Evolutionary conservation across 1,139 yeast genomes (phyloP).

Genomic region (Candida glucosophila): DNA sequence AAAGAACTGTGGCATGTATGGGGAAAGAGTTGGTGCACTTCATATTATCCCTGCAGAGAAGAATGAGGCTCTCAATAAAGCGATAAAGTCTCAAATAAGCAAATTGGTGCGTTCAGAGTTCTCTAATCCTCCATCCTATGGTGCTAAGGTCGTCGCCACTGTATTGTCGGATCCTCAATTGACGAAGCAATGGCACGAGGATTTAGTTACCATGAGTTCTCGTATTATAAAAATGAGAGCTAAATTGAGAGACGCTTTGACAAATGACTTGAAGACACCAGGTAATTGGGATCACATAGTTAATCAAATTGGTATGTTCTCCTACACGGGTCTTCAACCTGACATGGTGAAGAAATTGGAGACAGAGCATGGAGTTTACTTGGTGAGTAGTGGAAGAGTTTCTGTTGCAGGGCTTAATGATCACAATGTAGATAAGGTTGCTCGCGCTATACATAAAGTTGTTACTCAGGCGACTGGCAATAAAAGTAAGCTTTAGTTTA

Average conservation of each 20-base stretch:
- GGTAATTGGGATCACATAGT: slow-evolving; percentile 93
- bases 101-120: slow-evolving; percentile 74
- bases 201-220: slow-evolving; percentile 80
- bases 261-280: slow-evolving; percentile 57
- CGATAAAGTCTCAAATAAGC: slow-evolving; percentile 68
- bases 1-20: slow-evolving; percentile 94
- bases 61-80: slow-evolving; percentile 32
- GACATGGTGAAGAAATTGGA: slow-evolving; percentile 80
- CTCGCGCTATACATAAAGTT: slow-evolving; percentile 75
- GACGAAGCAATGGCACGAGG: slow-evolving; percentile 74
- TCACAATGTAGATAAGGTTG: slow-evolving; percentile 69
- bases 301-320: slow-evolving; percentile 92
- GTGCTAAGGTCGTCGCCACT: slow-evolving; percentile 83
- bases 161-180: slow-evolving; percentile 61
- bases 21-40: slow-evolving; percentile 94
- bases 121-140: slow-evolving; percentile 94
- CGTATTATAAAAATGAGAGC: slow-evolving; percentile 76
- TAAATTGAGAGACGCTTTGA: slow-evolving; percentile 53
- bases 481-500: no score
- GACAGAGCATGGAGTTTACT: slow-evolving; percentile 65
- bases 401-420: slow-evolving; percentile 91
- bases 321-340: slow-evolving; percentile 77
- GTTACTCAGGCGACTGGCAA: no score
- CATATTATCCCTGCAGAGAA: slow-evolving; percentile 53
- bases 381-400: slow-evolving; percentile 83